These are phyloP conservation scores for Xylaria acuta DNA, from an alignment of 495 filamentous ascomycete species.

Conservation along the genomic window DNA sequence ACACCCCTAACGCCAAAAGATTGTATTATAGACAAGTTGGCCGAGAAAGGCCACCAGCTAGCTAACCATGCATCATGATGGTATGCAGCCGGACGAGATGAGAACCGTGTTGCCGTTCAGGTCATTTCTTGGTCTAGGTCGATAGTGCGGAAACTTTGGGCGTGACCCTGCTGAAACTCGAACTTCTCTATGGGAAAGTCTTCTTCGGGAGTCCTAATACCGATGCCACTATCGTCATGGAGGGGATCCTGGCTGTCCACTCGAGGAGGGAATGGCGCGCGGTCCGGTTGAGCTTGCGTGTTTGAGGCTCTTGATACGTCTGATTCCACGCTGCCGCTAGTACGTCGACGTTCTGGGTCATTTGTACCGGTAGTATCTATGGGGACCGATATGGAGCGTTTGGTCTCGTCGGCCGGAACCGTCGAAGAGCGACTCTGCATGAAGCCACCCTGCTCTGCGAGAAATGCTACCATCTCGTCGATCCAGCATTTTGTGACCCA, in stretches of 20 bases:
- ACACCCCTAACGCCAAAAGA: conserved; percentile 18
- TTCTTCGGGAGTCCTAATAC: conserved; percentile 67
- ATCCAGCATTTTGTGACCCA: conserved; percentile 98
- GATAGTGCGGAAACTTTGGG: conserved; percentile 24
- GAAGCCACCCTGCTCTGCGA: conserved; percentile 92
- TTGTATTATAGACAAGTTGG: conserved; percentile 14
- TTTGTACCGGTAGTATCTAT: conserved; percentile 32
- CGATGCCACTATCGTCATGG: conserved; percentile 73
- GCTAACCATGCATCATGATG: background rate
- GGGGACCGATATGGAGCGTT: conserved; percentile 34
- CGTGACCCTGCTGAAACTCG: conserved; percentile 40
- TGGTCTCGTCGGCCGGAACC: conserved; percentile 31
- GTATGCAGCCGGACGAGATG: background rate
- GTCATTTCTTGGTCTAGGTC: conserved; percentile 16
- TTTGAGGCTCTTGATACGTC: conserved; percentile 42
- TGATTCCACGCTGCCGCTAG: conserved; percentile 53
- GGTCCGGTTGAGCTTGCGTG: conserved; percentile 51
- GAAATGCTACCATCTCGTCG: conserved; percentile 92
- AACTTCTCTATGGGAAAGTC: conserved; percentile 63
- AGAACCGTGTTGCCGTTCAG: background rate
- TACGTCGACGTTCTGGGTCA: conserved; percentile 49
- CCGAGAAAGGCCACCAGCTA: background rate
- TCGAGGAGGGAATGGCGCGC: conserved; percentile 49
- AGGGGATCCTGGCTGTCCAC: conserved; percentile 36
- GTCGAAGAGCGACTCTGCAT: conserved; percentile 59